Base-by-base conservation (phyloP, 306 rosid genomes). In the Dalbergia oliveri region DNA sequence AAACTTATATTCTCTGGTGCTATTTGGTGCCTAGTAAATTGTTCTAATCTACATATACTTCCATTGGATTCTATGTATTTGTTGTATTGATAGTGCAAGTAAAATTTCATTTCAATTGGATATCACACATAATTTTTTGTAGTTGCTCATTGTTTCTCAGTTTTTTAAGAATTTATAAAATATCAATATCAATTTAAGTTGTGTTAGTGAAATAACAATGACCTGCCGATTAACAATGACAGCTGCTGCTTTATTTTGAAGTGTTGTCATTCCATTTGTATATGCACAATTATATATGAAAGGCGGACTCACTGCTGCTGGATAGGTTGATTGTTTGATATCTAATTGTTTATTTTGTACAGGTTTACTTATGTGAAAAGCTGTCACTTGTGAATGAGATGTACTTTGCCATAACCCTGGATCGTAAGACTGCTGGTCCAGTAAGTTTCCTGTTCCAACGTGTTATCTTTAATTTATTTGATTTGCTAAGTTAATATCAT, bases 331-430 rank as follows among this genome's bases (percentile, higher is more conserved):
- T 64, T 73, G 64, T 57, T 75, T 41, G 68, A 49, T 12, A 8
- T 59, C 37, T 56, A 66, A 53, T 88, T 82, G 44, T 83, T 67
- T 66, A 58, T 80, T 79, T 76, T 84, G 5, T 49, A 57, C 92
- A 93, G 99, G 97, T 93, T 81, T 93, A 93, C 83, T 82, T 96
- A 85, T 91, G 97, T 59, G 82, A 96, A 86, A 96, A 91, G 81
- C 80, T 96, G 78, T 88, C 97, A 44, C 98, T 96, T 72, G 94
- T 88, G 81, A 96, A 96, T 37, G 99, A 96, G 87, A 96, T 96
- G 99, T 96, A 96, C 90, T 96, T 96, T 78, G 96, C 98, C 69
- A 93, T 96, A 64, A 93, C 97, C n/a, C 79, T 96, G 83, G 99
- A 96, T 84, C 97, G 99, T 53, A 89, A 82, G 72, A 81, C 89